A percentile compares a stretch with the other conserved stretches of the same genome.
Evolutionary conservation across 1,284 basidiomycete species (phyloP).

Genomic region (Schizophyllum commune): DNA sequence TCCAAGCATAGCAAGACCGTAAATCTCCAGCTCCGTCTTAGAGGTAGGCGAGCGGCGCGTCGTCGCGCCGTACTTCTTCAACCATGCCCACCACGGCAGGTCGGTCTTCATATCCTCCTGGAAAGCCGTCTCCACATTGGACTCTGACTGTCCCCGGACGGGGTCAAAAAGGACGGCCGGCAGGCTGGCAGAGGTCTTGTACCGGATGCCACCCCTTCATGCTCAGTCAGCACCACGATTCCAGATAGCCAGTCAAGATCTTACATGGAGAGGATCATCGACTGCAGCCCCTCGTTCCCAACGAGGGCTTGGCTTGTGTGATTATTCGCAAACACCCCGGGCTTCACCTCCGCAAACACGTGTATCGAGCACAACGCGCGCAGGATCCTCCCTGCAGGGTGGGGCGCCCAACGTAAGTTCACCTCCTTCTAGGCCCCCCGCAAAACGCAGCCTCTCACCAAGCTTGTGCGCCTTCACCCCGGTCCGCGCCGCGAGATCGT

Average conservation of each 20-base stretch:
- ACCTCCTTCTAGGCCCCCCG: not conserved
- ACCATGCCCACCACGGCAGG: not conserved
- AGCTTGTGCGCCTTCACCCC: not conserved
- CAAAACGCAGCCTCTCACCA: not conserved
- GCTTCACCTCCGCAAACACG: conserved; percentile 26
- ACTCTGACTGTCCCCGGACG: not conserved
- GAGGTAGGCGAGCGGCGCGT: not conserved
- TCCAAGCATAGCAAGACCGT: not conserved
- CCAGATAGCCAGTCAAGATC: not conserved
- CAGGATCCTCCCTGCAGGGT: conserved; percentile 20
- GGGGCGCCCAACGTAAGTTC: not conserved
- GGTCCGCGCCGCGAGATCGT: not conserved
- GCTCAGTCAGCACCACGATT: not conserved
- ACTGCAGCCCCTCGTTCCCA: not conserved
- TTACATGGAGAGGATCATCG: not conserved
- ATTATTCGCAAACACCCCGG: conserved; percentile 28
- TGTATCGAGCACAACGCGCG: conserved; percentile 18
- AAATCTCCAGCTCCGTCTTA: not conserved
- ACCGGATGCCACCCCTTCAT: not conserved
- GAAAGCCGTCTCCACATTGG: not conserved
- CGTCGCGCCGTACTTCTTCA: not conserved
- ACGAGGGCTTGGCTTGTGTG: conserved; percentile 6
- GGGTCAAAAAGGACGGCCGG: not conserved
- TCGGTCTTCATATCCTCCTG: not conserved
- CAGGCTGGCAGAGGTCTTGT: not conserved